Base-by-base conservation (phyloP, 495 filamentous ascomycete genomes). In the Cryomyces antarcticus region DNA sequence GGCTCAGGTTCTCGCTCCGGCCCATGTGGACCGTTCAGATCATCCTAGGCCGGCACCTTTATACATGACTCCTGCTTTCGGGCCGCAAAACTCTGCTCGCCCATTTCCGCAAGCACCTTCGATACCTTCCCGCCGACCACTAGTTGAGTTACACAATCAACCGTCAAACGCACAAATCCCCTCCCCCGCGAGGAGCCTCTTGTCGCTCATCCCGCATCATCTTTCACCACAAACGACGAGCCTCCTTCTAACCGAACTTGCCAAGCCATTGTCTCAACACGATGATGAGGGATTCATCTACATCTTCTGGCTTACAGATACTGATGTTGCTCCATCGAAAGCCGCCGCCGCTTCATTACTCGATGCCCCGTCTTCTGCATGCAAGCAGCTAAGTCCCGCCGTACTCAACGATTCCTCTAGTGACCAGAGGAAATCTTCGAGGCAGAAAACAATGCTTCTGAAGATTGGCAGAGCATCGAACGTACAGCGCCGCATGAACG, bases 281-380 rank as follows among this genome's bases (percentile, higher is more conserved):
- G 89, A 96, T 52, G 82, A 92, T 38, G 69, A 82, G 37, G 89
- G 89, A 33, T 97, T 85, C 56, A 96, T 96, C 50, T 97, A 97
- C 67, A 89, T 97, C 52, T 97, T 95, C 70, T 93, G 86, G 85
- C 65, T 94, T 4, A 78, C 71, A 17, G 35, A 44, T 39, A 5
- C 47, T 48, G 28, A 9, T 27, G 3, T 3, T 11, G 7, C 38
- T 27, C 43, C 43, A 6, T 45, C 52, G 40, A 56, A 62, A 39
- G 59, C 60, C 4, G 48, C 61, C 5, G 62, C 67, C 1, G 68
- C 65, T 5, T 70, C 70, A 5, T 66, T 81, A 6, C 67, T 82
- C 10, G 49, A 62, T 6, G 43, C 60, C 27, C 44, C 56, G 24
- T 53, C 63, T 24, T 54, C 59, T 17, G 49, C 59, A n/a, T 67